Evolutionary conservation across 345 rosid species (phyloP).

Genomic region (Clarkia xantiana): DNA sequence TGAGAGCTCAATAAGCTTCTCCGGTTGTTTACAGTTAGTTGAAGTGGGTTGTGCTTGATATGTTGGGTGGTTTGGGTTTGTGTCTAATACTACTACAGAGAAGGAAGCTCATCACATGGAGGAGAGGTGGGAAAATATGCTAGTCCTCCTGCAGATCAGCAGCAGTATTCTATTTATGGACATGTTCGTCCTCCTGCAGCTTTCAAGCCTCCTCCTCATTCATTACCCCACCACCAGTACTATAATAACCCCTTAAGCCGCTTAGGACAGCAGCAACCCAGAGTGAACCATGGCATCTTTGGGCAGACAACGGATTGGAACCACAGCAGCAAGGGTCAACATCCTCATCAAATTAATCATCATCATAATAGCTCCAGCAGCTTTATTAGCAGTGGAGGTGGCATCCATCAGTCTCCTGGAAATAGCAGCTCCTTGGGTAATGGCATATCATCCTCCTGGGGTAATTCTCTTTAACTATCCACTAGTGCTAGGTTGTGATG

Average conservation of each 20-base stretch:
- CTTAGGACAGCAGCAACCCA: slow-evolving; percentile 71
- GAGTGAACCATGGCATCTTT: slow-evolving; percentile 43
- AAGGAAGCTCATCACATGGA: slow-evolving; percentile 21
- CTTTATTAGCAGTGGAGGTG: too few relatives aligned
- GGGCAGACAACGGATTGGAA: slow-evolving; percentile 27
- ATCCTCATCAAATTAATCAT: slow-evolving; percentile 23
- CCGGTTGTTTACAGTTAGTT: too few relatives aligned
- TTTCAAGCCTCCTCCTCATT: slow-evolving; percentile 48
- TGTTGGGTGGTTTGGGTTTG: not conserved
- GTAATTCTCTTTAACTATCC: slow-evolving; percentile 18
- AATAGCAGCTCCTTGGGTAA: slow-evolving; percentile 57
- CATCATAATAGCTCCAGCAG: too few relatives aligned
- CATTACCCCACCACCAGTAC: slow-evolving; percentile 39
- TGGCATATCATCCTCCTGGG: slow-evolving; percentile 52
- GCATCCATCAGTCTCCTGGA: slow-evolving; percentile 41
- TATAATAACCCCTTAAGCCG: slow-evolving; percentile 62
- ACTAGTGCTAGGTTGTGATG: too few relatives aligned
- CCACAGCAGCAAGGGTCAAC: slow-evolving; percentile 44
- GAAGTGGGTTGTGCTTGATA: not conserved
- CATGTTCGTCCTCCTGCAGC: slow-evolving; percentile 25
- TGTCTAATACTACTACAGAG: slow-evolving; percentile 29
- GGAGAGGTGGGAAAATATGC: slow-evolving; percentile 49
- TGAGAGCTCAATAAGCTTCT: too few relatives aligned
- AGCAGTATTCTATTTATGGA: slow-evolving; percentile 20
- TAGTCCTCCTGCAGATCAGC: slow-evolving; percentile 40